phyloP scores from a whole-genome alignment of 2,329 filamentous ascomycete genomes.

The Orbilia brochopaga region DNA sequence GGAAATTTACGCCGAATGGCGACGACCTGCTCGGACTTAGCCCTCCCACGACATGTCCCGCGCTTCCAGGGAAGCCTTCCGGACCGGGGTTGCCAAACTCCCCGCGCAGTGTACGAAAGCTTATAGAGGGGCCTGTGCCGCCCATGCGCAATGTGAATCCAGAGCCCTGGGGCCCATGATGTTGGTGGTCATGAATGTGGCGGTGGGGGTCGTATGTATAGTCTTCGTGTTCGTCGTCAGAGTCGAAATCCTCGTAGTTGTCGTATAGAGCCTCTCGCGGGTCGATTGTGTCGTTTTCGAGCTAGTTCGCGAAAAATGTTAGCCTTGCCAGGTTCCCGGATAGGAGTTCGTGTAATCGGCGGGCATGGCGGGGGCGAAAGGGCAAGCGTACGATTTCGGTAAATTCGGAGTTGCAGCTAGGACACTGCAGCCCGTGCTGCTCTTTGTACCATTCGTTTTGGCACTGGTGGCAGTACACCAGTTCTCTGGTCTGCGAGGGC shows the following conservation, averaged over 20 bases:
- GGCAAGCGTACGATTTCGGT: slow-evolving; percentile 77
- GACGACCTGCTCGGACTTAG: slow-evolving; percentile 25
- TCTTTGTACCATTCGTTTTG: slow-evolving; percentile 79
- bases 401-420: slow-evolving; percentile 76
- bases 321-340: slow-evolving; percentile 2
- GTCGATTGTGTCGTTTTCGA: slow-evolving; percentile 32
- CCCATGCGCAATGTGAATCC: slow-evolving; percentile 46
- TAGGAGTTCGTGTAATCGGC: too few relatives aligned
- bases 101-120: slow-evolving; percentile 34
- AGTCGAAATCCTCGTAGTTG: slow-evolving; percentile 16
- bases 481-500: slow-evolving; percentile 63
- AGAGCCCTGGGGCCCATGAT: slow-evolving; percentile 14
- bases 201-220: slow-evolving; percentile 20
- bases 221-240: slow-evolving; percentile 5
- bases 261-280: slow-evolving; percentile 12
- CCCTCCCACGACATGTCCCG: slow-evolving; percentile 37
- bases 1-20: slow-evolving; percentile 6
- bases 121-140: slow-evolving; percentile 41
- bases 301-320: slow-evolving; percentile 17
- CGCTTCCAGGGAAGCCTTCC: slow-evolving; percentile 13
- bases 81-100: slow-evolving; percentile 17
- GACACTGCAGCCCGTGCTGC: slow-evolving; percentile 73
- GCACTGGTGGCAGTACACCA: slow-evolving; percentile 87
- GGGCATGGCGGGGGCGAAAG: background rate
- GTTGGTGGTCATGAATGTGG: slow-evolving; percentile 12